These are phyloP conservation scores for Zymoseptoria pseudotritici DNA, from an alignment of 2,329 filamentous ascomycete genomes.

Conservation along the genomic window DNA sequence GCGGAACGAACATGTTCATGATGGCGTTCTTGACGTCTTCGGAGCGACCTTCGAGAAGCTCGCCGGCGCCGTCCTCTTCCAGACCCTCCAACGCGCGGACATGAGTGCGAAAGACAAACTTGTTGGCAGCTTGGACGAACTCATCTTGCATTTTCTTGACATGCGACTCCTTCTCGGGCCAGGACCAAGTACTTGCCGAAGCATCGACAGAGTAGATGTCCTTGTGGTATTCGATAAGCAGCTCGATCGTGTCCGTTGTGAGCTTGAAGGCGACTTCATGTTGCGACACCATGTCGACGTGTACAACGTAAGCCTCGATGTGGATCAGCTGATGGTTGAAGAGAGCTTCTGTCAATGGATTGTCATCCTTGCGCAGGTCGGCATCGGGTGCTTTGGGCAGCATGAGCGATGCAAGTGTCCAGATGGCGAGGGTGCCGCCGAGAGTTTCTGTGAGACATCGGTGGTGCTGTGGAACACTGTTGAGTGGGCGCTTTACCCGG, in stretches of 20 bases:
- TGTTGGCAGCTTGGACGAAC: slow-evolving; percentile 94
- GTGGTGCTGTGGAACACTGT: slow-evolving; percentile 92
- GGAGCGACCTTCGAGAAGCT: slow-evolving; percentile 82
- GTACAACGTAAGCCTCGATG: slow-evolving; percentile 94
- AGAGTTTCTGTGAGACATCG: slow-evolving; percentile 91
- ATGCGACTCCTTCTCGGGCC: slow-evolving; percentile 93
- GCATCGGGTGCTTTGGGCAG: slow-evolving; percentile 80
- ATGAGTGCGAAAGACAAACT: slow-evolving; percentile 87
- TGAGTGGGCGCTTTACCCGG: slow-evolving; percentile 90
- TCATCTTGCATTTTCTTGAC: slow-evolving; percentile 96
- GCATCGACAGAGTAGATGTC: slow-evolving; percentile 88
- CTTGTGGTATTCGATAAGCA: slow-evolving; percentile 91
- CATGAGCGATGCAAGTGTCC: slow-evolving; percentile 90
- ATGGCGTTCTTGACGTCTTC: slow-evolving; percentile 89
- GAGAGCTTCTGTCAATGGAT: slow-evolving; percentile 76
- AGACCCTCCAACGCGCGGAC: slow-evolving; percentile 86
- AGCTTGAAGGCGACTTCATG: slow-evolving; percentile 98
- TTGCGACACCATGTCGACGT: slow-evolving; percentile 96
- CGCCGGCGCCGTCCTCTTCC: slow-evolving; percentile 91
- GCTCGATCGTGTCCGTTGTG: slow-evolving; percentile 86
- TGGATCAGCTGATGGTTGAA: slow-evolving; percentile 92
- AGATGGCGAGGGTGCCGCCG: slow-evolving; percentile 83
- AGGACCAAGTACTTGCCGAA: slow-evolving; percentile 82
- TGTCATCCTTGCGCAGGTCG: slow-evolving; percentile 72
- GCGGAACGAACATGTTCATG: slow-evolving; percentile 73